A percentile compares a stretch with the other conserved stretches of the same genome.
These are phyloP conservation scores for Neofusicoccum sp. DNA, from an alignment of 2,329 filamentous ascomycete genomes.

Conservation along the genomic window DNA sequence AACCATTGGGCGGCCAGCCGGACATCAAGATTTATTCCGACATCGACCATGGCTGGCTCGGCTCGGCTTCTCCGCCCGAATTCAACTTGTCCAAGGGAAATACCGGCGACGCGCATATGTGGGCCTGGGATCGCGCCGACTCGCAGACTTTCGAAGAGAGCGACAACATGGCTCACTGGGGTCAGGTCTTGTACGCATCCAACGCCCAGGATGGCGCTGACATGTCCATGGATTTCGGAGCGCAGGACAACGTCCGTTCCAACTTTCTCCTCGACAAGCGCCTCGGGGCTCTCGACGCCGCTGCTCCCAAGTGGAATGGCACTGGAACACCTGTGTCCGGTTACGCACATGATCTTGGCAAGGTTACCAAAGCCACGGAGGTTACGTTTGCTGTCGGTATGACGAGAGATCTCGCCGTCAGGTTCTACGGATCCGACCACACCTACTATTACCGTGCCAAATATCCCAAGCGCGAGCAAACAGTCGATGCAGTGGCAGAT, in stretches of 20 bases:
- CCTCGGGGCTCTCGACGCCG: constrained; percentile 30
- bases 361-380: constrained; percentile 27
- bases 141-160: constrained; percentile 33
- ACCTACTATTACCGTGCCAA: constrained; percentile 41
- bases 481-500: constrained; percentile 35
- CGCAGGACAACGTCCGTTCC: constrained; percentile 1
- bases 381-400: constrained; percentile 45
- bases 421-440: constrained; percentile 41
- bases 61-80: constrained; percentile 22
- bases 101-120: constrained; percentile 28
- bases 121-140: constrained; percentile 33
- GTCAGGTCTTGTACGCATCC: constrained; percentile 41
- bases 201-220: neutral
- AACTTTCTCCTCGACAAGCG: constrained; percentile 3
- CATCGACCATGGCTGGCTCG: constrained; percentile 47
- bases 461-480: constrained; percentile 28
- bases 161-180: constrained; percentile 45
- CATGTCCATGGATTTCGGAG: constrained; percentile 16
- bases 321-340: constrained; percentile 25
- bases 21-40: constrained; percentile 43
- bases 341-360: constrained; percentile 39
- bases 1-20: constrained; percentile 19
- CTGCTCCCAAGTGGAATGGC: constrained; percentile 13
- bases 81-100: constrained; percentile 26
- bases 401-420: constrained; percentile 39